These are phyloP conservation scores for Teunomyces lycoperdinae DNA, from an alignment of 805 yeast genomes.

Conservation along the genomic window DNA sequence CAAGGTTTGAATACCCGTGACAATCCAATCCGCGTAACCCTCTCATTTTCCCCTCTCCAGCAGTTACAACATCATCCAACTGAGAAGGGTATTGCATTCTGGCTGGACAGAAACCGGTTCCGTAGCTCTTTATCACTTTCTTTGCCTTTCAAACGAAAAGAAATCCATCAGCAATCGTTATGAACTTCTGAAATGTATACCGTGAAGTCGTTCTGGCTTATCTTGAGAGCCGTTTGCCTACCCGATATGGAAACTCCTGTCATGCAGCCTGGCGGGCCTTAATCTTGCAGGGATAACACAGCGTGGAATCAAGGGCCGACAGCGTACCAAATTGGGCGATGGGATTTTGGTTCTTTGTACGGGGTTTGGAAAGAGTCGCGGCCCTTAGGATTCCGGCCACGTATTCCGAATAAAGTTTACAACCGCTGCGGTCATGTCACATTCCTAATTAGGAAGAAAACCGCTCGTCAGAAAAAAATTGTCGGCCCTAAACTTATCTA, in stretches of 20 bases:
- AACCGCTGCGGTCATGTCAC: conserved; percentile 1
- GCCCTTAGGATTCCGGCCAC: background rate
- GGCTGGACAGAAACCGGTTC: no score
- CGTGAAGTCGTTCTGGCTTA: no score
- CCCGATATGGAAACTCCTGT: background rate
- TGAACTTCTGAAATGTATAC: no score
- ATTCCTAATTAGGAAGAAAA: background rate
- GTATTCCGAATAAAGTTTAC: background rate
- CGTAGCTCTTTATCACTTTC: no score
- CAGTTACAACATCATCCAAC: no score
- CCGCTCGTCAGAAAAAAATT: background rate
- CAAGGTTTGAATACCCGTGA: no score
- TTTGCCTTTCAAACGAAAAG: no score
- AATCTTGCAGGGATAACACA: background rate
- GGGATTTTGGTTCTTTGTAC: background rate
- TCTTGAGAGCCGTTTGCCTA: background rate
- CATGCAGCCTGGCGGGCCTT: background rate
- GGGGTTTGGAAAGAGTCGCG: background rate
- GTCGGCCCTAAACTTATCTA: background rate
- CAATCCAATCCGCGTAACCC: no score
- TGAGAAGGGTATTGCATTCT: no score
- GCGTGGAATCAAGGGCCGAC: background rate
- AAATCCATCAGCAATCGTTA: no score
- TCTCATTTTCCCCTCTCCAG: no score
- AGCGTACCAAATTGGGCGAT: background rate